Evolutionary conservation across 2,329 filamentous ascomycete genomes (phyloP).

Genomic region (Talaromyces verruculosus): DNA sequence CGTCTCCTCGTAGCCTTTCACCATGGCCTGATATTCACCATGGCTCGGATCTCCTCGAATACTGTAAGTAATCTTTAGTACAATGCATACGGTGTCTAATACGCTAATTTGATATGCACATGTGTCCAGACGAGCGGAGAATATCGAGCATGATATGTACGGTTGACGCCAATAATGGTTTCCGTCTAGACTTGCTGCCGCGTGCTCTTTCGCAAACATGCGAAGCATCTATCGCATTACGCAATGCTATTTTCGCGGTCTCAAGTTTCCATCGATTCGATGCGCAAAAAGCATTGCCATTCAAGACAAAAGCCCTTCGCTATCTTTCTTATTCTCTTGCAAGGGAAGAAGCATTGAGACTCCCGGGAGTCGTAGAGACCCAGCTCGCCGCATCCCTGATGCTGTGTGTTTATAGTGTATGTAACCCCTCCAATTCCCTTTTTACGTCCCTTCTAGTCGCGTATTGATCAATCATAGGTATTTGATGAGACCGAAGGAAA

Average conservation of each 20-base stretch:
- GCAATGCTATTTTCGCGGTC: constrained; percentile 16
- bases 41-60: background rate
- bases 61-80: constrained; percentile 2
- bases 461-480: constrained; percentile 1
- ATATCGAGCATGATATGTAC: constrained; percentile 18
- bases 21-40: constrained; percentile 5
- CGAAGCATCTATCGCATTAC: constrained; percentile 5
- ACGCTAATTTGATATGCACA: background rate
- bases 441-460: too few relatives aligned
- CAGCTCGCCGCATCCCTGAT: constrained; percentile 18
- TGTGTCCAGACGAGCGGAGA: constrained; percentile 4
- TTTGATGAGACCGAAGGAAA: constrained; percentile 18
- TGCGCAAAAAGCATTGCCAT: constrained; percentile 4
- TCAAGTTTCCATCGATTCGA: constrained; percentile 1
- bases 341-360: background rate
- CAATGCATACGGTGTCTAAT: too few relatives aligned
- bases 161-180: constrained; percentile 15
- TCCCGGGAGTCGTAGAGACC: background rate
- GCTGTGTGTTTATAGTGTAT: constrained; percentile 16
- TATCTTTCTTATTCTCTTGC: constrained; percentile 8
- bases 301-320: constrained; percentile 10
- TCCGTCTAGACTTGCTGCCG: constrained; percentile 8
- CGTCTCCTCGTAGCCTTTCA: background rate
- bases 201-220: constrained; percentile 7
- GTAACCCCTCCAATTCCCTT: background rate